Evolutionary conservation across 2,329 filamentous ascomycete genomes (phyloP), one percentile per base, ranked within the genome.

Genomic region (Sporothrix schenckii): DNA sequence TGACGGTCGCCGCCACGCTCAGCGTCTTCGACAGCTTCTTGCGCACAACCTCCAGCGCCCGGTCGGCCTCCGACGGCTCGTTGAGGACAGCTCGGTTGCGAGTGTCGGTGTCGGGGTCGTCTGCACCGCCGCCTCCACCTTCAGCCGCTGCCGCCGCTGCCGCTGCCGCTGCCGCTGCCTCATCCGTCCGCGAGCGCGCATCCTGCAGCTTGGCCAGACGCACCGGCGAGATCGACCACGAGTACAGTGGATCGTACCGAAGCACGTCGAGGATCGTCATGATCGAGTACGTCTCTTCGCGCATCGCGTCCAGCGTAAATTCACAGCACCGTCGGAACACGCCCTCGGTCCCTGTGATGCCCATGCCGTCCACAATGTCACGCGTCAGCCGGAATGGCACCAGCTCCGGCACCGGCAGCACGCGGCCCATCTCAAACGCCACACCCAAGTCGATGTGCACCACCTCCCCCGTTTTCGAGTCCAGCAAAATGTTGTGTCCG

Each of bases 181-280:
- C 76, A 65, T 82, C 83, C 2, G 86, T 80, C 3, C 72, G 71
- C 14, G 70, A 67, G 58, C 89, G 83, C 10, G 86, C 87, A 75
- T 88, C 87, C 76, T 90, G 88, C 69, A 91, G 80, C 76, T 89
- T 90, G 53, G 87, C 87, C 71, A 90, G 80, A 24, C 88, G 84
- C 47, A 90, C 82, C 0, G 88, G 88, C 13, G 92, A 95, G 70
- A 97, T 89, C 49, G 92, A 94, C 95, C 95, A 99, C 72, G 89
- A 95, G 79, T 98, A 97, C 72, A 99, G 82, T 0, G 95, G 96
- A 83, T 99, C 95, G 80, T 97, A 98, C n/a, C 96, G 91, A 71
- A 99, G 83, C 27, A 99, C 96, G 77, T 99, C 96, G 24, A 99
- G 88, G 68, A 99, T 93, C 0, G 95, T 98, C 94, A 97, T 98